Conservation (phyloP, 2,329 filamentous ascomycete species). For the Verticillium nubilum region DNA sequence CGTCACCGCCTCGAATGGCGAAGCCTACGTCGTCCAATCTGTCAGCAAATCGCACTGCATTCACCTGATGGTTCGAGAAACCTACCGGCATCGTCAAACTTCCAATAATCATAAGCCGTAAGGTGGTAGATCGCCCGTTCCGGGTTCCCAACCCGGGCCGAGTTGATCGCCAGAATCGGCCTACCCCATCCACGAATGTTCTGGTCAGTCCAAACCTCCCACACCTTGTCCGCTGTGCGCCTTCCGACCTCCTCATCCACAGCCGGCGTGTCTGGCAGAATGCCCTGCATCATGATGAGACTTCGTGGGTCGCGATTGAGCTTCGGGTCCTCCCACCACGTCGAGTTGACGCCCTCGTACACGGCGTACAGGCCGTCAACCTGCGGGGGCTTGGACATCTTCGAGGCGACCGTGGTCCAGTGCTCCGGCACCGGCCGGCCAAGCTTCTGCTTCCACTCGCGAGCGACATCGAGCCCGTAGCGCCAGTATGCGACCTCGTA, state of each 20-base stretch:
- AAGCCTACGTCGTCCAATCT: conserved; percentile 9
- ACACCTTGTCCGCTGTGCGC: conserved; percentile 32
- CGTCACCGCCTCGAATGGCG: conserved; percentile 22
- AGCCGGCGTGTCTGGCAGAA: conserved; percentile 31
- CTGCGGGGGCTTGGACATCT: conserved; percentile 46
- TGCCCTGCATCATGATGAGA: conserved; percentile 37
- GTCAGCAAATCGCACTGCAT: neutral
- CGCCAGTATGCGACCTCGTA: conserved; percentile 59
- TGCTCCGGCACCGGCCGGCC: conserved; percentile 30
- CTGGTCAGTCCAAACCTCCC: conserved; percentile 32
- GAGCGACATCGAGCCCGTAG: conserved; percentile 51
- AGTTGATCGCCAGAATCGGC: conserved; percentile 39
- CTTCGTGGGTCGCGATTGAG: conserved; percentile 36
- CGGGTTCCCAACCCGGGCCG: conserved; percentile 32
- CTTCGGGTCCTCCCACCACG: conserved; percentile 33
- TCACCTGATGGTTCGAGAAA: conserved; percentile 1
- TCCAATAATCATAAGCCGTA: conserved; percentile 35
- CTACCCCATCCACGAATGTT: conserved; percentile 41
- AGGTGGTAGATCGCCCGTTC: conserved; percentile 34
- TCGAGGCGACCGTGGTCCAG: conserved; percentile 44
- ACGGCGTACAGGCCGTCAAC: conserved; percentile 45
- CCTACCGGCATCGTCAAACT: conserved; percentile 31
- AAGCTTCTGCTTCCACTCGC: conserved; percentile 45
- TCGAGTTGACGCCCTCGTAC: conserved; percentile 44
- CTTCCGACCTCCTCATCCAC: conserved; percentile 28